These are phyloP conservation scores for Pichia kluyveri DNA, from an alignment of 805 yeast genomes.

Conservation along the genomic window DNA sequence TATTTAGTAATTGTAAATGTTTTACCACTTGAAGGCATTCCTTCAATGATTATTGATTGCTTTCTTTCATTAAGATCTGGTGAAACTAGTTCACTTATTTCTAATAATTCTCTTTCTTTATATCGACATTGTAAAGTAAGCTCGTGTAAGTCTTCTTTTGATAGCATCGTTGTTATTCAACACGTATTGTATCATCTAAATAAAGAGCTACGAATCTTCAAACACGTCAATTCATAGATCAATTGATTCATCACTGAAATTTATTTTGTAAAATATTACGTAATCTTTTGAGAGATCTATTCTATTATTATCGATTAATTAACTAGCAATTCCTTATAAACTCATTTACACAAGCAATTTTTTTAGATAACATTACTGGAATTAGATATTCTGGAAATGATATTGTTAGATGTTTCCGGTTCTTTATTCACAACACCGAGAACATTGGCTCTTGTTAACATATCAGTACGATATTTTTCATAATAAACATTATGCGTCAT, in stretches of 20 bases:
- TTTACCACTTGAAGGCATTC: constrained; percentile 42
- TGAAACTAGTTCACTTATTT: constrained; percentile 29
- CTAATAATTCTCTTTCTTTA: constrained; percentile 28
- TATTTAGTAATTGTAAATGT: constrained; percentile 29
- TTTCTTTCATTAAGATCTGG: constrained; percentile 22
- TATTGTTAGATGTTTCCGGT: not conserved
- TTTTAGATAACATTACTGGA: not conserved
- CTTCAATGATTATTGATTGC: constrained; percentile 36
- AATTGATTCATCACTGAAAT: too few relatives aligned
- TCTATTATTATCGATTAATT: too few relatives aligned
- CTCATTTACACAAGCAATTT: not conserved
- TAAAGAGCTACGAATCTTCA: too few relatives aligned
- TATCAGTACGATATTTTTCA: constrained; percentile 61
- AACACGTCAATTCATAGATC: too few relatives aligned
- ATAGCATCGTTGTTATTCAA: constrained; percentile 1
- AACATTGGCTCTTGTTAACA: constrained; percentile 14
- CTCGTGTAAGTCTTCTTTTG: not conserved
- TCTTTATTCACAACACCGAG: not conserved
- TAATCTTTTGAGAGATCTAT: not conserved
- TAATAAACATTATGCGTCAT: constrained; percentile 70
- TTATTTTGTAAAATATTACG: too few relatives aligned
- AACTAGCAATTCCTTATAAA: not conserved
- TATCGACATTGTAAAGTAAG: constrained; percentile 10
- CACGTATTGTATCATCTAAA: too few relatives aligned
- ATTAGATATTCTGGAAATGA: not conserved